These are phyloP conservation scores for Vitis amurensis DNA, from an alignment of 164 flowering plant genomes.

Conservation along the genomic window DNA sequence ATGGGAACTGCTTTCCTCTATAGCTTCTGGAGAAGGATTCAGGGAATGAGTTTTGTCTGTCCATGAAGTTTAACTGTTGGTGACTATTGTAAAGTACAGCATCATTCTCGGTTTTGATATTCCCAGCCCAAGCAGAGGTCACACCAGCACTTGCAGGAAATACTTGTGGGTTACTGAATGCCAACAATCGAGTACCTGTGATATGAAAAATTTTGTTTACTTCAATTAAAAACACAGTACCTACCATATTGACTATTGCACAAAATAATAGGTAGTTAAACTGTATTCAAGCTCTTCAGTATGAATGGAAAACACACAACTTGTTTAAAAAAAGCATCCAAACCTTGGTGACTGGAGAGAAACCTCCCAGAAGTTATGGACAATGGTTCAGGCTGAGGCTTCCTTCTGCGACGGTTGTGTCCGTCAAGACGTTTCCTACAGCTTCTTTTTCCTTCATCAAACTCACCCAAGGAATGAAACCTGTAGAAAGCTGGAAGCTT, in stretches of 20 bases:
- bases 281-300: background rate
- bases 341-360: constrained; percentile 58
- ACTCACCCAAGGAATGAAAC: constrained; percentile 74
- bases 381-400: constrained; percentile 68
- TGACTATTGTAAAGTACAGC: constrained; percentile 21
- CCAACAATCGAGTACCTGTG: constrained; percentile 45
- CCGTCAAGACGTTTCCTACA: constrained; percentile 87
- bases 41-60: constrained; percentile 29
- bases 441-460: constrained; percentile 79
- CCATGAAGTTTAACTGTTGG: constrained; percentile 27
- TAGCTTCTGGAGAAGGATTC: constrained; percentile 32
- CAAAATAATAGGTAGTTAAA: too few relatives aligned
- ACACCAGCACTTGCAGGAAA: constrained; percentile 28
- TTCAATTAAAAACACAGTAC: background rate
- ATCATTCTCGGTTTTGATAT: constrained; percentile 48
- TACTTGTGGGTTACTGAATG: constrained; percentile 43
- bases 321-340: background rate
- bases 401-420: constrained; percentile 75
- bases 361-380: constrained; percentile 41
- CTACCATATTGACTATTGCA: too few relatives aligned
- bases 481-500: constrained; percentile 23
- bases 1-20: constrained; percentile 51
- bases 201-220: background rate
- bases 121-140: constrained; percentile 43
- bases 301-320: background rate